Percentiles rank a stretch among this genome's conserved stretches.
phyloP scores from a whole-genome alignment of 495 filamentous ascomycete species.

The Poronia punctata region DNA sequence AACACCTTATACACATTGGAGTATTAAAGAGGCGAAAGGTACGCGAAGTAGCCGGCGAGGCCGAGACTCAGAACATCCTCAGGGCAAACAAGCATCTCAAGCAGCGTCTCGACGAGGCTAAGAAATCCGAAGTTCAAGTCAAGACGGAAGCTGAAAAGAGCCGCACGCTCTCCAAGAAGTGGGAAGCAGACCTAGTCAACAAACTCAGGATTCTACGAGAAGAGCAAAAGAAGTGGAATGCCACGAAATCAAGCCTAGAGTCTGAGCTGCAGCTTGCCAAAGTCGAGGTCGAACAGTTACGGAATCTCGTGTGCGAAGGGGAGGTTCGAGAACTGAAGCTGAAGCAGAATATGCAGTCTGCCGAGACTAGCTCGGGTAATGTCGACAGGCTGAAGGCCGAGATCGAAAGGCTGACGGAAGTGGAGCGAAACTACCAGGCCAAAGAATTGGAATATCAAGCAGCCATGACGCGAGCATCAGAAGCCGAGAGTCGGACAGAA shows the following conservation, averaged over 20 bases:
- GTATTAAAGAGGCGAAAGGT: conserved; percentile 62
- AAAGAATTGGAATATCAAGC: conserved; percentile 47
- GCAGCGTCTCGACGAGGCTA: conserved; percentile 59
- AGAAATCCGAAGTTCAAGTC: conserved; percentile 52
- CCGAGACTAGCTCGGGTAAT: conserved; percentile 52
- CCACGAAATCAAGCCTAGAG: conserved; percentile 45
- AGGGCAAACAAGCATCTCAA: conserved; percentile 65
- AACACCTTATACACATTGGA: conserved; percentile 68
- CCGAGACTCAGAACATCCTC: conserved; percentile 68
- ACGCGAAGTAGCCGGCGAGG: conserved; percentile 60
- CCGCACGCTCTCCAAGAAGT: conserved; percentile 59
- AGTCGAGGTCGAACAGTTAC: conserved; percentile 48
- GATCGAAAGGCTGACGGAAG: conserved; percentile 48
- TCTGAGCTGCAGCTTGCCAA: conserved; percentile 45
- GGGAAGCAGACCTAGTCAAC: conserved; percentile 55
- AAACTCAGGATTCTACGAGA: conserved; percentile 56
- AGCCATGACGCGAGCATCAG: conserved; percentile 44
- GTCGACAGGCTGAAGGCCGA: conserved; percentile 51
- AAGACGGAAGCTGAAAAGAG: conserved; percentile 59
- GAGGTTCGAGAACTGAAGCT: conserved; percentile 54
- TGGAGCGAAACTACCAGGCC: conserved; percentile 51
- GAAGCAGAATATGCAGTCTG: conserved; percentile 51
- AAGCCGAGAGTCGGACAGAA: conserved; percentile 44
- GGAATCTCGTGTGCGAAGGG: conserved; percentile 50
- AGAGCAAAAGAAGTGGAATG: conserved; percentile 59